Conservation (phyloP, 2,329 filamentous ascomycete species). For the Penicillium sp. region DNA sequence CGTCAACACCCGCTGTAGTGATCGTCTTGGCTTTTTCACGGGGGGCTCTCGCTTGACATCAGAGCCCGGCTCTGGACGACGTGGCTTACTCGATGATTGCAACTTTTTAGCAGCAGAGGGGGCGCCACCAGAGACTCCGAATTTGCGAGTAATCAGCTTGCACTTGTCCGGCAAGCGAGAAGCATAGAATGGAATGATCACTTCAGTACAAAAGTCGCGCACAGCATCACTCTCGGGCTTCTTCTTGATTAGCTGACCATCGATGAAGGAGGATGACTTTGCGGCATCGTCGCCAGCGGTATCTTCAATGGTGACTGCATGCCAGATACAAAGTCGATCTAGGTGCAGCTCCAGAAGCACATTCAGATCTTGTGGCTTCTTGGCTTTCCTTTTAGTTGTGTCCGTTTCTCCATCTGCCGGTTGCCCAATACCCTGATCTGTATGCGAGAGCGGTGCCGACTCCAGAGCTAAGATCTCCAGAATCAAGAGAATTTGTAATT, state of each 20-base stretch:
- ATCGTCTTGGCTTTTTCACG: slow-evolving; percentile 28
- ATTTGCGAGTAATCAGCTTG: slow-evolving; percentile 42
- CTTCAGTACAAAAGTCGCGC: slow-evolving; percentile 46
- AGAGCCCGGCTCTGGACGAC: slow-evolving; percentile 27
- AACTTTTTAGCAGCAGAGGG: slow-evolving; percentile 32
- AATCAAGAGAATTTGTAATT: slow-evolving; percentile 46
- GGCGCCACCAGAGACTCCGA: slow-evolving; percentile 38
- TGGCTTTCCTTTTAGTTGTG: slow-evolving; percentile 25
- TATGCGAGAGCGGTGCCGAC: slow-evolving; percentile 17
- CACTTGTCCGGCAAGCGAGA: slow-evolving; percentile 44
- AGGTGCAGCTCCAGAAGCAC: slow-evolving; percentile 43
- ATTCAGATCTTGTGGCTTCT: slow-evolving; percentile 39
- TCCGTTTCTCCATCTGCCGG: slow-evolving; percentile 11
- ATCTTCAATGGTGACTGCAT: slow-evolving; percentile 41
- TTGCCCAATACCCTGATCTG: slow-evolving; percentile 14
- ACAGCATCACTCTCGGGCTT: slow-evolving; percentile 40
- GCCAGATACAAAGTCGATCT: slow-evolving; percentile 48
- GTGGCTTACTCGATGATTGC: slow-evolving; percentile 24
- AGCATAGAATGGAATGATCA: slow-evolving; percentile 47
- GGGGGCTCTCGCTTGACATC: slow-evolving; percentile 26
- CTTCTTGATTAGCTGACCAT: slow-evolving; percentile 26
- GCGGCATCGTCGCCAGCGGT: slow-evolving; percentile 22
- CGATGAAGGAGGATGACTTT: slow-evolving; percentile 23
- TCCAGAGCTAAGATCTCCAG: slow-evolving; percentile 45
- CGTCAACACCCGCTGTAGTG: slow-evolving; percentile 43